Evolutionary conservation across 2,329 filamentous ascomycete species (phyloP).

Genomic region (Fusarium keratoplasticum): DNA sequence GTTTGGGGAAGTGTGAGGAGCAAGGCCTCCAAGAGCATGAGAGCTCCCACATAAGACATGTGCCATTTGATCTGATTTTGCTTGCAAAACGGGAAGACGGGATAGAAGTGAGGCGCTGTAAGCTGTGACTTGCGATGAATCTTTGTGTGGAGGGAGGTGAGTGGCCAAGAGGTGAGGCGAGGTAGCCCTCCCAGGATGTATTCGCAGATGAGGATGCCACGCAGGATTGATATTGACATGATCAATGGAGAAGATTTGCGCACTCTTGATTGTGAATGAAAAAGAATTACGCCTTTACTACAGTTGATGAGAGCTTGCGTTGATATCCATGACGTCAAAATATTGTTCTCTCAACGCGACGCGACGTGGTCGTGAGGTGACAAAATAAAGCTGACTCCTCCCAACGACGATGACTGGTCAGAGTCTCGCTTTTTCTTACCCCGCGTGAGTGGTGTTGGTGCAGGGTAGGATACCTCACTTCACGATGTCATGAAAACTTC

Average conservation of each 20-base stretch:
- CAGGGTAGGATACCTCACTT: background rate
- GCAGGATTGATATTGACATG: background rate
- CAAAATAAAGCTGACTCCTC: background rate
- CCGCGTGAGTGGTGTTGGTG: background rate
- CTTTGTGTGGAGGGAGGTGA: background rate
- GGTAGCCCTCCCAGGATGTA: background rate
- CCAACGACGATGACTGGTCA: fast-evolving
- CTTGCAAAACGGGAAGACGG: background rate
- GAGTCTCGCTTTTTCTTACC: background rate
- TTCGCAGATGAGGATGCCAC: background rate
- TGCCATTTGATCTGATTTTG: background rate
- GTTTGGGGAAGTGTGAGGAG: background rate
- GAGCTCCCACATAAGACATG: background rate
- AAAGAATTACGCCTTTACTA: background rate
- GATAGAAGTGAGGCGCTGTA: background rate
- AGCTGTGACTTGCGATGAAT: background rate
- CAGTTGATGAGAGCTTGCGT: background rate
- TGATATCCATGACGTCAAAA: background rate
- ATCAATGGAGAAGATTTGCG: fast-evolving
- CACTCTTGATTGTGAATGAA: background rate
- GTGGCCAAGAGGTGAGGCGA: background rate
- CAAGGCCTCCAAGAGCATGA: background rate
- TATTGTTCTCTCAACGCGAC: background rate
- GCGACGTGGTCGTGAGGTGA: background rate
- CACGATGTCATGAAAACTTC: background rate